Percentiles rank a stretch among this genome's conserved stretches.
Evolutionary conservation across 495 filamentous ascomycete species (phyloP).

Genomic region (Penicillium taxi): DNA sequence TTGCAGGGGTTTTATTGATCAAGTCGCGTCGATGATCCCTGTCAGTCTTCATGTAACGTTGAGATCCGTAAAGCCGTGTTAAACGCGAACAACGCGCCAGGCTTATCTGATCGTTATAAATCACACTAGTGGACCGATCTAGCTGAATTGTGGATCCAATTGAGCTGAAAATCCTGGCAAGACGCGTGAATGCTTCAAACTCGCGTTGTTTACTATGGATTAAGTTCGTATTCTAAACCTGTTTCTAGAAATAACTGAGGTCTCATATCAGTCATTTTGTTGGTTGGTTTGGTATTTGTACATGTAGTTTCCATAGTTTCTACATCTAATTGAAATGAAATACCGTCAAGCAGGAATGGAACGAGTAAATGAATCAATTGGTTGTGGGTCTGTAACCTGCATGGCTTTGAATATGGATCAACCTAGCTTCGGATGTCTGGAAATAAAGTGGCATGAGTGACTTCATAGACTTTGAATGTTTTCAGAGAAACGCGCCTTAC

Average conservation of each 20-base stretch:
- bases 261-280: no score
- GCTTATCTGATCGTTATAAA: constrained; percentile 26
- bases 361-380: no score
- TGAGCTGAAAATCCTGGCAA: constrained; percentile 13
- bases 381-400: constrained; percentile 14
- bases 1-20: no score
- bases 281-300: neutral
- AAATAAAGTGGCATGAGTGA: constrained; percentile 24
- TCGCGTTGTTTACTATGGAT: constrained; percentile 12
- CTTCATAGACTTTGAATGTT: neutral
- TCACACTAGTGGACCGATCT: neutral
- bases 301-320: neutral
- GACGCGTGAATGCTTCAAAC: constrained; percentile 6
- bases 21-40: no score
- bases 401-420: constrained; percentile 20
- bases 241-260: no score
- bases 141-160: constrained; percentile 1
- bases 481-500: constrained; percentile 14
- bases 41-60: no score
- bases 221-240: neutral
- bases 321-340: no score
- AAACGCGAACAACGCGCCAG: constrained; percentile 22
- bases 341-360: constrained; percentile 3
- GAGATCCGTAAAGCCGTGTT: constrained; percentile 17
- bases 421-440: constrained; percentile 25